Conservation (phyloP, 805 yeast genomes). For the Candida argentea region DNA sequence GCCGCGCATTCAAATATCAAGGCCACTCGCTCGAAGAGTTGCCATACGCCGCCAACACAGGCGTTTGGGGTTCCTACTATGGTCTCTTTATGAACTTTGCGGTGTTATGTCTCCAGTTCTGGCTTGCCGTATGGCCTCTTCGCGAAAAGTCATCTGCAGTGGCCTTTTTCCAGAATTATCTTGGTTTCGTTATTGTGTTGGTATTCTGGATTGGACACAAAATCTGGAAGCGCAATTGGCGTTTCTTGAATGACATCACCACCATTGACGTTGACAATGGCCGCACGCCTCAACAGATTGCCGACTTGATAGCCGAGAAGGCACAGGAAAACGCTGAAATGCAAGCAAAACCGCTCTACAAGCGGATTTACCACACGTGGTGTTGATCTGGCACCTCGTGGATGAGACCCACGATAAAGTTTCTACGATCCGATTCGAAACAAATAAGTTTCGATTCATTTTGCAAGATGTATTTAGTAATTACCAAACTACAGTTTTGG, state of each 20-base stretch:
- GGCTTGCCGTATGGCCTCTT: constrained; percentile 25
- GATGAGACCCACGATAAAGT: too few species aligned
- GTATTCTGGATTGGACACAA: constrained; percentile 8
- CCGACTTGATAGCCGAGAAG: constrained; percentile 6
- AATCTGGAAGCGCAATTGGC: constrained; percentile 5
- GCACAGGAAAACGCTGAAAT: constrained; percentile 10
- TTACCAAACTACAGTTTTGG: too few species aligned
- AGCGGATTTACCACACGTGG: constrained; percentile 12
- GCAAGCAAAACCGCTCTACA: constrained; percentile 13
- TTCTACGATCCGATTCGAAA: too few species aligned
- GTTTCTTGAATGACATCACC: constrained; percentile 2
- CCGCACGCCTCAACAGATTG: constrained; percentile 5
- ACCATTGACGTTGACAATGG: constrained; percentile 8
- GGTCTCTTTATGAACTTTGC: constrained; percentile 16
- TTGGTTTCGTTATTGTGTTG: constrained; percentile 7
- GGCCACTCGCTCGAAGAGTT: constrained; percentile 37
- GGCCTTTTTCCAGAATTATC: constrained; percentile 8
- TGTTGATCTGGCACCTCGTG: too few species aligned
- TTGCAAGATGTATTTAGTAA: too few species aligned
- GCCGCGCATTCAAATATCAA: constrained; percentile 13
- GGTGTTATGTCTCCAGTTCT: constrained; percentile 23
- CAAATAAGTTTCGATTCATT: too few species aligned
- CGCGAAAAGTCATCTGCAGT: constrained; percentile 9
- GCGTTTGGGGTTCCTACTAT: constrained; percentile 22
- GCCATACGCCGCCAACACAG: constrained; percentile 46